Evolutionary conservation across 1,139 yeast genomes (phyloP).

Genomic region (Debaryomycetaceae sp.): DNA sequence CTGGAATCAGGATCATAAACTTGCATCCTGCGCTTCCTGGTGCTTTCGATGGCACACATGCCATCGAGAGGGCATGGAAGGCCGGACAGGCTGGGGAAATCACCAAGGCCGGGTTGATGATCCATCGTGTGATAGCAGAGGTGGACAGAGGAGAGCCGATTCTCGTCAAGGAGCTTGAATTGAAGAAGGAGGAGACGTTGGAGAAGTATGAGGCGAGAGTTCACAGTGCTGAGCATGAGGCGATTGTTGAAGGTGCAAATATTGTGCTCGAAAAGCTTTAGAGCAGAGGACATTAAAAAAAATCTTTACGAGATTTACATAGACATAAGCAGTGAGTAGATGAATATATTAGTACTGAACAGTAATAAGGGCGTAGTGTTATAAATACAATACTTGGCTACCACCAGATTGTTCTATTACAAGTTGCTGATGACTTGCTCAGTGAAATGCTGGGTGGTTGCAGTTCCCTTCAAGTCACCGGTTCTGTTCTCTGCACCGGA

Average conservation of each 20-base stretch:
- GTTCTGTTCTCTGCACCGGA: conserved; percentile 92
- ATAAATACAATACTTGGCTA: not conserved
- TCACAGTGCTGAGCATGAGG: conserved; percentile 81
- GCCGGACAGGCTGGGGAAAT: conserved; percentile 84
- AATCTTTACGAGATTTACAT: too few species aligned
- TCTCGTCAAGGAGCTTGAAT: conserved; percentile 71
- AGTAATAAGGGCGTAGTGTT: not conserved
- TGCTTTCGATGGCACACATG: conserved; percentile 94
- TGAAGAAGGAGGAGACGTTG: conserved; percentile 67
- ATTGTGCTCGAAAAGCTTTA: conserved; percentile 49
- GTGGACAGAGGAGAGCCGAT: conserved; percentile 93
- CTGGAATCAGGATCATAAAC: conserved; percentile 75
- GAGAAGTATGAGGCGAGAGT: conserved; percentile 81
- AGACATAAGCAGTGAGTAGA: not conserved
- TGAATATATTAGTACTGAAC: not conserved
- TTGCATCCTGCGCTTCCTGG: conserved; percentile 97
- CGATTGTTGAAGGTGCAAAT: conserved; percentile 87
- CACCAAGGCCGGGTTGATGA: conserved; percentile 90
- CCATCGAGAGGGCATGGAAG: conserved; percentile 93
- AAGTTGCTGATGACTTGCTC: conserved; percentile 54
- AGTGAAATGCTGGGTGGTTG: conserved; percentile 85
- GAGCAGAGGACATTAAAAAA: not conserved
- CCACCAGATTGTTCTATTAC: conserved; percentile 16
- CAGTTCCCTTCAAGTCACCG: conserved; percentile 92
- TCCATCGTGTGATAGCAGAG: conserved; percentile 89